These are phyloP conservation scores for Phytophthora sojae DNA, from an alignment of 352 stramenopile genomes.

Conservation along the genomic window DNA sequence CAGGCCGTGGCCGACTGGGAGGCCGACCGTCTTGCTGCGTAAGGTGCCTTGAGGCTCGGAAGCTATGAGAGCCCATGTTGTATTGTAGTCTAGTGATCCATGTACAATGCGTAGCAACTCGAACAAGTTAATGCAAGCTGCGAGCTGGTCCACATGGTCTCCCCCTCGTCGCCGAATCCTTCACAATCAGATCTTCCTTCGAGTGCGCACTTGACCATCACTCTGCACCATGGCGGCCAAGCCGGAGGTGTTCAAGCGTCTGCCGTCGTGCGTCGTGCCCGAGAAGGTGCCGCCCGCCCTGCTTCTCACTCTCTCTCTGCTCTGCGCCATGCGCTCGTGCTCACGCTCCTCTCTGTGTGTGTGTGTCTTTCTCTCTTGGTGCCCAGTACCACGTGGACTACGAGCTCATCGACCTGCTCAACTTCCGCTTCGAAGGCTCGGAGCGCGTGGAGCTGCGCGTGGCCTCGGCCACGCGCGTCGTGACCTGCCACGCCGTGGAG, in stretches of 20 bases:
- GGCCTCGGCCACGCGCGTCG: constrained; percentile 63
- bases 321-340: neutral
- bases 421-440: constrained; percentile 80
- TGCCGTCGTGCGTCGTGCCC: constrained; percentile 63
- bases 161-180: constrained; percentile 11
- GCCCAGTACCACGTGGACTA: constrained; percentile 77
- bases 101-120: neutral
- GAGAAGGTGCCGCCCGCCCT: constrained; percentile 47
- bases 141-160: neutral
- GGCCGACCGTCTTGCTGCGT: neutral
- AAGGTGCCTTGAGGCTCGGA: neutral
- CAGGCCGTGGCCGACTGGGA: constrained; percentile 1
- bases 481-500: constrained; percentile 96
- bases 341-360: neutral
- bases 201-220: constrained; percentile 31
- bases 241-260: constrained; percentile 56
- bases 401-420: constrained; percentile 78
- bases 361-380: neutral
- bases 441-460: constrained; percentile 66
- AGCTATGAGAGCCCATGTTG: too few species aligned
- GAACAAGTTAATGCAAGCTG: neutral
- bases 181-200: constrained; percentile 23
- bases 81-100: constrained; percentile 2
- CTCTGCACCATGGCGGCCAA: constrained; percentile 23
- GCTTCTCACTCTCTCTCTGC: neutral